These are phyloP conservation scores for Rhodotorula sp. DNA, from an alignment of 1,284 basidiomycete genomes.

Conservation along the genomic window DNA sequence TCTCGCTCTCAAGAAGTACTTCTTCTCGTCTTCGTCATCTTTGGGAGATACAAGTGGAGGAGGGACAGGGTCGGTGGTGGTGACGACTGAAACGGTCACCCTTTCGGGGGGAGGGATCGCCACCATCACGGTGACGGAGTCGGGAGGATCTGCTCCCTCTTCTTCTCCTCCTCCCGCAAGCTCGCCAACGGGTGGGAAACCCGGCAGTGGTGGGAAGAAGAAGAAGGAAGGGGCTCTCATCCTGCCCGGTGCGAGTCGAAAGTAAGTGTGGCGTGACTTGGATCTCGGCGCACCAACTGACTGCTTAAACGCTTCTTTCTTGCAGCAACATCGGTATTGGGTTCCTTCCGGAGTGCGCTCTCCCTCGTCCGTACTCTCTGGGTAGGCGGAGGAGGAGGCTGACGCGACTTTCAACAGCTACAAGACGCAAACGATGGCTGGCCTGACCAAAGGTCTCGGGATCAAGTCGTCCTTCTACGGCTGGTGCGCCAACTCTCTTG, in stretches of 20 bases:
- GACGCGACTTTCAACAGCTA: conserved; percentile 3
- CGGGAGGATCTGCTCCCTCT: neutral
- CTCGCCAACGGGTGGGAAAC: neutral
- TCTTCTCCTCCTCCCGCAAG: neutral
- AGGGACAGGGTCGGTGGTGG: neutral
- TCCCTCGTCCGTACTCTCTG: neutral
- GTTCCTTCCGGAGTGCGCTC: conserved; percentile 22
- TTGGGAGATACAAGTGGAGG: no score
- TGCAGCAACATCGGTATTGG: conserved; percentile 26
- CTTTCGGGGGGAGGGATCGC: neutral
- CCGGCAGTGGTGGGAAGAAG: neutral
- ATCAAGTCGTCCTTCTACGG: conserved; percentile 26
- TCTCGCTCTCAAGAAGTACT: conserved; percentile 2
- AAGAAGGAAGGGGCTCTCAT: neutral
- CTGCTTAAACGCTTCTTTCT: no score
- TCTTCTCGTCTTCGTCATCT: neutral
- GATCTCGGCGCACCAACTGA: no score
- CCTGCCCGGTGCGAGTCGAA: conserved; percentile 3
- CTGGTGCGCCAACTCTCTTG: conserved; percentile 3
- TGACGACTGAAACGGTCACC: conserved; percentile 15
- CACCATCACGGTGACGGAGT: neutral
- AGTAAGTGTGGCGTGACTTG: neutral
- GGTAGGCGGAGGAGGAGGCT: no score
- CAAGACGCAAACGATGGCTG: conserved; percentile 13
- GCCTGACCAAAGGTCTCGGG: conserved; percentile 17